Evolutionary conservation across 768 basidiomycete species (phyloP), one percentile per base, ranked within the genome.

Genomic region (Fistulinella prunicolor): DNA sequence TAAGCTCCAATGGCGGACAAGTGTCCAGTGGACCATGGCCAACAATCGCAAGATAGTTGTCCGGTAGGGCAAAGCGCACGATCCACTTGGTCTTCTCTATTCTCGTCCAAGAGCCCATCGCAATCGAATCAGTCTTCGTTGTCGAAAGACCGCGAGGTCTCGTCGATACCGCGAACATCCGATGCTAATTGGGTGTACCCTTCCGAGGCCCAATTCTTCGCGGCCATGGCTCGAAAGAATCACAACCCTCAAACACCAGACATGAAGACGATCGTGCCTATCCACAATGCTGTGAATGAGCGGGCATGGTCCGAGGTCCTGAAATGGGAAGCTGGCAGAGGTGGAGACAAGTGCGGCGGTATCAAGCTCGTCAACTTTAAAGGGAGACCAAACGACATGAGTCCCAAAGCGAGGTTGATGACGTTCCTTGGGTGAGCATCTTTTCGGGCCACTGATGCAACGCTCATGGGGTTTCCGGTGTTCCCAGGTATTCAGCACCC

Each of bases 211-310:
- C 95, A 97, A 70, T 99, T 99, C 77, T 98, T 89, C 68, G 77
- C 88, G n/a, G 95, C 96, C 17, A 94, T 99, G 86, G 80, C 84
- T 48, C 83, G 95, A 50, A 98, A 98, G 72, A 84, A 96, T 59
- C 90, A 96, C 66, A 82, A 86, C 46, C 94, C 94, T 4, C 77
- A 83, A 24, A 78, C 86, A 19, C 64, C 76, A n/a, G 95, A 98
- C 70, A 97, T 98, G 94, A 82, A 79, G 60, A 87, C 90, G 23
- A 86, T 99, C 60, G 93, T 99, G 19, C 95, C 94, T 13, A 99
- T 99, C 42, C 96, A 99, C 69, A 99, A 99, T 63, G 95, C 95
- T 30, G 96, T 98, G 46, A 99, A 99, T 65, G 96, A 98, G 70
- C 83, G 85, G 45, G 87, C 89, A 3, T 95, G 92, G 92, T 69